phyloP scores from a whole-genome alignment of 179 eudicot genomes.

The Amaranthus tricolor region DNA sequence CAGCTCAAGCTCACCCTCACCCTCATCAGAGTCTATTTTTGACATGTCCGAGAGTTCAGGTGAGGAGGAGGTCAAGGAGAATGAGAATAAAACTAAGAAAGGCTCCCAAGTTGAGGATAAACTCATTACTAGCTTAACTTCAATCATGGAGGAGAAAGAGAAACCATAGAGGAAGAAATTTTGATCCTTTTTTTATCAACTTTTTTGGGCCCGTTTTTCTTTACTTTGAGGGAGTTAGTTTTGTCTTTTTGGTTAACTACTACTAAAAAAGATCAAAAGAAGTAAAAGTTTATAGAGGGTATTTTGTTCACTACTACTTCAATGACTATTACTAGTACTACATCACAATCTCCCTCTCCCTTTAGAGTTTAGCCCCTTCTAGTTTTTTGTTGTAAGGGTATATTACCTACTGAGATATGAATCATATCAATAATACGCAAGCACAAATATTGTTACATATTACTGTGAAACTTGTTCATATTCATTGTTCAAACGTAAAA shows the following conservation, averaged over 20 bases:
- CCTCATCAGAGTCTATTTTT: slow-evolving; percentile 32
- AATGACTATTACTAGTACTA: slow-evolving; percentile 15
- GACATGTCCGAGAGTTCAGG: slow-evolving; percentile 48
- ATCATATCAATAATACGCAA: slow-evolving; percentile 33
- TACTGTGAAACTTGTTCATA: not conserved
- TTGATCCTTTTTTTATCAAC: slow-evolving; percentile 19
- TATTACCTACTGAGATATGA: slow-evolving; percentile 20
- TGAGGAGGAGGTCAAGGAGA: slow-evolving; percentile 38
- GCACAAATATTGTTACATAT: slow-evolving; percentile 1
- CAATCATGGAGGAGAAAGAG: slow-evolving; percentile 28
- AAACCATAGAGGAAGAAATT: slow-evolving; percentile 28
- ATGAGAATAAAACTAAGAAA: slow-evolving; percentile 16
- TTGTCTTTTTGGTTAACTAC: slow-evolving; percentile 21
- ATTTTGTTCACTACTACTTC: slow-evolving; percentile 13
- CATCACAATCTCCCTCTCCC: slow-evolving; percentile 20
- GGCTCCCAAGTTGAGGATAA: slow-evolving; percentile 19
- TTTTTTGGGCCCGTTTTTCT: slow-evolving; percentile 8
- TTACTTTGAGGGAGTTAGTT: slow-evolving; percentile 29
- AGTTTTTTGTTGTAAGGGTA: slow-evolving; percentile 44
- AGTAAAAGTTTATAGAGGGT: slow-evolving; percentile 21
- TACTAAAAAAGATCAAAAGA: slow-evolving; percentile 5
- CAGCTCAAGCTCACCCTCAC: slow-evolving; percentile 21
- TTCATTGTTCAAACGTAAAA: too few species aligned
- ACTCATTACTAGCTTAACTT: slow-evolving; percentile 35
- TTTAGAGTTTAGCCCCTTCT: slow-evolving; percentile 29